Percentiles rank a stretch among this genome's conserved stretches.
These are phyloP conservation scores for Trypanosoma brucei DNA, from an alignment of 208 protist species.

Conservation along the genomic window DNA sequence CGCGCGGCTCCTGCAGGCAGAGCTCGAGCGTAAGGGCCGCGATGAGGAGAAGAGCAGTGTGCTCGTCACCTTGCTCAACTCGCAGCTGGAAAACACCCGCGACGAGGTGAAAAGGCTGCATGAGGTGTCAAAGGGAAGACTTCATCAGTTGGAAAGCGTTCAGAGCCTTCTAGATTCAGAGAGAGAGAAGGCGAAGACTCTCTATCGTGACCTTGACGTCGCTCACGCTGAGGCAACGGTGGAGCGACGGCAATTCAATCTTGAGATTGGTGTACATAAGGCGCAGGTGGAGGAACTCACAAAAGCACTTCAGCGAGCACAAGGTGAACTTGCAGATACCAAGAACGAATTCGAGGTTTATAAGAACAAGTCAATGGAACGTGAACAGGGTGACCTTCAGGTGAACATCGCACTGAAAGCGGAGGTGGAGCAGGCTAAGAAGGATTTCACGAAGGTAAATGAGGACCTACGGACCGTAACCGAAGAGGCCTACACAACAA, in stretches of 20 bases:
- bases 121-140: constrained; percentile 35
- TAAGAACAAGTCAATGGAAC: constrained; percentile 30
- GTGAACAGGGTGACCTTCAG: constrained; percentile 77
- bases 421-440: constrained; percentile 69
- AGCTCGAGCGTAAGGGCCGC: constrained; percentile 50
- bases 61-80: constrained; percentile 78
- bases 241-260: constrained; percentile 59
- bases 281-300: constrained; percentile 67
- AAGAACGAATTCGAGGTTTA: constrained; percentile 28
- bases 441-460: constrained; percentile 39
- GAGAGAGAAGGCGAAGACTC: constrained; percentile 30
- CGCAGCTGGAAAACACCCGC: constrained; percentile 71
- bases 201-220: constrained; percentile 45
- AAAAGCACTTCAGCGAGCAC: constrained; percentile 18
- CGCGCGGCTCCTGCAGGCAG: constrained; percentile 45
- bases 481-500: constrained; percentile 64
- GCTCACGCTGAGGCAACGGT: constrained; percentile 46
- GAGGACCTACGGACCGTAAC: constrained; percentile 43
- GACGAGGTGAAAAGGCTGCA: constrained; percentile 78
- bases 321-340: constrained; percentile 35
- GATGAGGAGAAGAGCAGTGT: constrained; percentile 86
- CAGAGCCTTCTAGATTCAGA: constrained; percentile 48
- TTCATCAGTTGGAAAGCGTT: constrained; percentile 39
- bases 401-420: constrained; percentile 64
- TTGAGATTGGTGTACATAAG: constrained; percentile 74